Conservation (phyloP, 2,329 filamentous ascomycete genomes). For the Plectosphaerella sp. region DNA sequence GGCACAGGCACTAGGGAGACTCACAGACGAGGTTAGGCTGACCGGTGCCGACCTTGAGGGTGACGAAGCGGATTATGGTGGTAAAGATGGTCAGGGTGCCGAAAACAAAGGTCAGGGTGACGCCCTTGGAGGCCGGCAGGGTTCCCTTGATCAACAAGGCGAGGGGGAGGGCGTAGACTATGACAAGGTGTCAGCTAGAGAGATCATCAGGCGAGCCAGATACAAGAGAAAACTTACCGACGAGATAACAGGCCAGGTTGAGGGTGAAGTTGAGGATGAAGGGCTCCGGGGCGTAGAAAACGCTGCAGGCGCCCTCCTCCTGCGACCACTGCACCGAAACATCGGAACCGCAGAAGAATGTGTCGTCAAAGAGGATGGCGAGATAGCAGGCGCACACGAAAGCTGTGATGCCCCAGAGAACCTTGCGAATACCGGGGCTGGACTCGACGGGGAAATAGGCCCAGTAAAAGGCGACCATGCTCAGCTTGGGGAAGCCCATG, state of each 20-base stretch:
- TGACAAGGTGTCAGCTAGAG: conserved; percentile 1
- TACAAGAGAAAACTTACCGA: conserved; percentile 14
- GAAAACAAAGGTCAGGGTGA: conserved; percentile 17
- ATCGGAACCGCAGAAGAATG: conserved; percentile 27
- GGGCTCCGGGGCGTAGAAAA: conserved; percentile 25
- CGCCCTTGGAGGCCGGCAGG: conserved; percentile 13
- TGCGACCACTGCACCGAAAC: conserved; percentile 29
- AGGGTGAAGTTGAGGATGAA: conserved; percentile 29
- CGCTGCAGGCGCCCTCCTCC: conserved; percentile 28
- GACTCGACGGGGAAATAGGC: conserved; percentile 22
- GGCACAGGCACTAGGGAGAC: background rate
- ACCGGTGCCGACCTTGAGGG: conserved; percentile 16
- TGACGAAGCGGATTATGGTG: conserved; percentile 17
- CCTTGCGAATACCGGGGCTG: conserved; percentile 20
- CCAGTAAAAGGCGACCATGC: conserved; percentile 31
- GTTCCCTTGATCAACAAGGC: conserved; percentile 21
- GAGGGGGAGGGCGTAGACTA: conserved; percentile 26
- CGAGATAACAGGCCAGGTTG: conserved; percentile 26
- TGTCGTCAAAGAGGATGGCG: conserved; percentile 26
- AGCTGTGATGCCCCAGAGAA: conserved; percentile 22
- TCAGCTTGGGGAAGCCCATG: conserved; percentile 29
- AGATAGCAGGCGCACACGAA: conserved; percentile 24
- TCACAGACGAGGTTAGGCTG: conserved; percentile 21
- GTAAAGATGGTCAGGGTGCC: conserved; percentile 19
- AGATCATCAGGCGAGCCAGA: background rate